phyloP scores from a whole-genome alignment of 495 filamentous ascomycete genomes.

The Penicilliopsis zonata region DNA sequence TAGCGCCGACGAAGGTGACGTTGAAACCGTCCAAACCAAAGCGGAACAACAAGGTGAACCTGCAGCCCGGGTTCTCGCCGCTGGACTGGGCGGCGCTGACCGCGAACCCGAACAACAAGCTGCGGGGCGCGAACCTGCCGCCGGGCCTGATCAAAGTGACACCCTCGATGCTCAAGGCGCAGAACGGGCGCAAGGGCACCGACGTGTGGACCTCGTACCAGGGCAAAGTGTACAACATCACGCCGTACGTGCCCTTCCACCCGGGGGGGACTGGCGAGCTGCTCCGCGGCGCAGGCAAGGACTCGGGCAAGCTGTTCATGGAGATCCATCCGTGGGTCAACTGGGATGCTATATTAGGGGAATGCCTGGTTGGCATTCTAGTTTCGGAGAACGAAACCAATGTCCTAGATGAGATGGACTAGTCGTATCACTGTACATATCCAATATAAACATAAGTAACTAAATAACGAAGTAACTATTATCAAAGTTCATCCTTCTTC shows the following conservation, averaged over 20 bases:
- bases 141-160: slow-evolving; percentile 52
- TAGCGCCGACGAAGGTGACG: slow-evolving; percentile 18
- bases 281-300: slow-evolving; percentile 61
- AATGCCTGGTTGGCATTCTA: slow-evolving; percentile 76
- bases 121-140: slow-evolving; percentile 47
- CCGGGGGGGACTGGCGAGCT: slow-evolving; percentile 85
- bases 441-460: not conserved
- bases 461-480: not conserved
- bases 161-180: slow-evolving; percentile 59
- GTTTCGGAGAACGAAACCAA: slow-evolving; percentile 53
- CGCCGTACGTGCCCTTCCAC: slow-evolving; percentile 80
- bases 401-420: slow-evolving; percentile 65
- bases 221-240: slow-evolving; percentile 87
- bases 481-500: slow-evolving; percentile 43
- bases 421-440: too few relatives aligned
- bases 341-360: slow-evolving; percentile 82
- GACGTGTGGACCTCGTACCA: slow-evolving; percentile 83
- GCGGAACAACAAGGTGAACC: slow-evolving; percentile 54
- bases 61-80: slow-evolving; percentile 80
- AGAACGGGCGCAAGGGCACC: slow-evolving; percentile 67
- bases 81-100: slow-evolving; percentile 87
- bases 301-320: slow-evolving; percentile 65
- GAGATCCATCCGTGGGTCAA: slow-evolving; percentile 98
- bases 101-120: slow-evolving; percentile 49
- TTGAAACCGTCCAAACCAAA: slow-evolving; percentile 24